phyloP scores from a whole-genome alignment of 2,329 filamentous ascomycete species.

The Aureobasidium sp. region DNA sequence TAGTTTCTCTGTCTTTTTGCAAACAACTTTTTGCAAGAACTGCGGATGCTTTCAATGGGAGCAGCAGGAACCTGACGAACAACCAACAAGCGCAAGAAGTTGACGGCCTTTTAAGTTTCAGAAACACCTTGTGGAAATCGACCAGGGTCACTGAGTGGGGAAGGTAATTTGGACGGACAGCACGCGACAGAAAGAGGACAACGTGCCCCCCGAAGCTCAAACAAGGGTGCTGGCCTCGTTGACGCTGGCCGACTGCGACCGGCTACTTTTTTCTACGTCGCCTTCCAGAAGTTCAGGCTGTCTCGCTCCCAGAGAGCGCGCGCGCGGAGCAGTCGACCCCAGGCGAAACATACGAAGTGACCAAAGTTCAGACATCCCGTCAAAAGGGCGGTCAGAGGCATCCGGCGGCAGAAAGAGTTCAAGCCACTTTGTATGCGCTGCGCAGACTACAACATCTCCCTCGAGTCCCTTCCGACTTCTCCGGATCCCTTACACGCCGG shows the following conservation, averaged over 20 bases:
- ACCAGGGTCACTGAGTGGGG: background rate
- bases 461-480: background rate
- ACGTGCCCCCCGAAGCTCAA: background rate
- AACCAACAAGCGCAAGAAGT: background rate
- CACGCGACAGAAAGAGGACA: slow-evolving; percentile 7
- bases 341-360: background rate
- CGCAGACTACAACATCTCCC: background rate
- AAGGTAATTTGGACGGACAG: background rate
- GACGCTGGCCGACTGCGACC: background rate
- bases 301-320: background rate
- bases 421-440: slow-evolving; percentile 3
- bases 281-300: background rate
- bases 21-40: background rate
- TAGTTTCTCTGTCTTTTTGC: background rate
- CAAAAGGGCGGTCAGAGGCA: slow-evolving; percentile 10
- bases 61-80: background rate
- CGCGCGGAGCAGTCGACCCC: background rate
- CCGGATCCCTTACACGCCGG: slow-evolving; percentile 6
- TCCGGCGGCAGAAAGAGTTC: slow-evolving; percentile 2
- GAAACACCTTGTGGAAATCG: background rate
- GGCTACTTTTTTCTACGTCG: background rate
- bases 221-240: background rate
- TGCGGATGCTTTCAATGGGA: background rate
- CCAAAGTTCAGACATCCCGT: background rate
- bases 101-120: background rate